Percentiles rank a stretch among this genome's conserved stretches.
These are phyloP conservation scores for Rhytidhysteron rufulum DNA, from an alignment of 2,329 filamentous ascomycete genomes.

Conservation along the genomic window DNA sequence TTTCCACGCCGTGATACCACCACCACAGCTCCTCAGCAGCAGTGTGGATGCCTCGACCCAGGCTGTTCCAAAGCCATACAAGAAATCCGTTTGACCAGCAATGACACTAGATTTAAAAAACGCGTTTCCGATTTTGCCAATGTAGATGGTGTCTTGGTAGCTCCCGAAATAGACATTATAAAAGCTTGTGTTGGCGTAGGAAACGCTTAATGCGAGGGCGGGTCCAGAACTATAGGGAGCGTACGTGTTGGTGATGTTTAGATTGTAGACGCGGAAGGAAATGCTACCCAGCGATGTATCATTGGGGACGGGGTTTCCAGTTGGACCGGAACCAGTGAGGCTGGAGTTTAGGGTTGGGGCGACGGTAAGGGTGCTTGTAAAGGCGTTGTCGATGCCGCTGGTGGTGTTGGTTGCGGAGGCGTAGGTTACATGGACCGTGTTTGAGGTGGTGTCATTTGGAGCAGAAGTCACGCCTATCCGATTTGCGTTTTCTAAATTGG, in stretches of 20 bases:
- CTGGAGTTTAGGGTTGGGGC: constrained; percentile 62
- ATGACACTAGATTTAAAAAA: constrained; percentile 61
- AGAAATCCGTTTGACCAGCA: constrained; percentile 64
- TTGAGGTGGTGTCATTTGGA: constrained; percentile 45
- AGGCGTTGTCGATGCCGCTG: constrained; percentile 56
- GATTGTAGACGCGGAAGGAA: constrained; percentile 64
- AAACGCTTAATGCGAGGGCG: constrained; percentile 57
- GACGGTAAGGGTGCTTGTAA: constrained; percentile 58
- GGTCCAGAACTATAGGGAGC: constrained; percentile 53
- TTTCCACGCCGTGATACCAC: constrained; percentile 68
- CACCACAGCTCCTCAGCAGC: constrained; percentile 57
- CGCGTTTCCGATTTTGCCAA: constrained; percentile 63
- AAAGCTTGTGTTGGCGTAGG: constrained; percentile 63
- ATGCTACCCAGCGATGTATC: constrained; percentile 61
- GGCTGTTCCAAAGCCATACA: constrained; percentile 65
- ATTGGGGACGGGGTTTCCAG: constrained; percentile 57
- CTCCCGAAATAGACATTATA: constrained; percentile 64
- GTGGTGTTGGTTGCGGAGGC: constrained; percentile 47
- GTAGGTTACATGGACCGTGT: constrained; percentile 57
- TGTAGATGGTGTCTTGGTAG: constrained; percentile 67
- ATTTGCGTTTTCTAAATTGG: no score
- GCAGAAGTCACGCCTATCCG: constrained; percentile 55
- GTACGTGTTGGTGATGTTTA: constrained; percentile 62
- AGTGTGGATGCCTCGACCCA: constrained; percentile 56
- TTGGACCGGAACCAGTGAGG: constrained; percentile 59